phyloP scores from a whole-genome alignment of 2,329 filamentous ascomycete genomes.

The Ustulina deusta region DNA sequence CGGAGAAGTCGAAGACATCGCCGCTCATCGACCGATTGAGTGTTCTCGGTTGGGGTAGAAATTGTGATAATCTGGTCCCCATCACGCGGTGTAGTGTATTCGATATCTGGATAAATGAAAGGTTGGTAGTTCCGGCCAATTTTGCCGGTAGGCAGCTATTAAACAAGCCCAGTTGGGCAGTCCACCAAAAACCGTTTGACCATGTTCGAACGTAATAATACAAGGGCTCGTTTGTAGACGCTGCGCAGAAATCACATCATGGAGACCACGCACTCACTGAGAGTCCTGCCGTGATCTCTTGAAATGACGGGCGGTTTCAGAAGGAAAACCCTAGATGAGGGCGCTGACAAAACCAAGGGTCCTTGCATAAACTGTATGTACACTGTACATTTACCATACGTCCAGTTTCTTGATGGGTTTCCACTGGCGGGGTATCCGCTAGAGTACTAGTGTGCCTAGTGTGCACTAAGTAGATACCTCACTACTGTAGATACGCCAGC shows the following conservation, averaged over 20 bases:
- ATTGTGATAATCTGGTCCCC: conserved; percentile 30
- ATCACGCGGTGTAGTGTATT: conserved; percentile 32
- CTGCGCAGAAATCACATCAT: background rate
- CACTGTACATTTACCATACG: background rate
- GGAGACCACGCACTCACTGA: background rate
- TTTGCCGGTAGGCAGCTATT: conserved; percentile 36
- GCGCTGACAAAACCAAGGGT: conserved; percentile 31
- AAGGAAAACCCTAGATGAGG: conserved; percentile 23
- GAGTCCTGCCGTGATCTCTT: conserved; percentile 21
- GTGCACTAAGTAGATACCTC: no score
- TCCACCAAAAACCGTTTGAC: conserved; percentile 5
- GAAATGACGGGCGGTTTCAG: conserved; percentile 32
- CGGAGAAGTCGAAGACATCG: conserved; percentile 11
- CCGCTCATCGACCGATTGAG: conserved; percentile 26
- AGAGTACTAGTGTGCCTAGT: background rate
- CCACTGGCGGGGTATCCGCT: background rate
- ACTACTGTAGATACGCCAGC: no score
- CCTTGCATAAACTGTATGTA: background rate
- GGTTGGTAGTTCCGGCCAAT: conserved; percentile 34
- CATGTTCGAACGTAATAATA: background rate
- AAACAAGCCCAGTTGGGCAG: conserved; percentile 23
- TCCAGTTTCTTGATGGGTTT: no score
- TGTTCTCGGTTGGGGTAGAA: conserved; percentile 28
- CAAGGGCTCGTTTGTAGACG: conserved; percentile 11
- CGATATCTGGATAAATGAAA: conserved; percentile 40